A percentile compares a stretch with the other conserved stretches of the same genome.
Conservation (phyloP, 2,329 filamentous ascomycete species). For the Coniella lustricola region DNA sequence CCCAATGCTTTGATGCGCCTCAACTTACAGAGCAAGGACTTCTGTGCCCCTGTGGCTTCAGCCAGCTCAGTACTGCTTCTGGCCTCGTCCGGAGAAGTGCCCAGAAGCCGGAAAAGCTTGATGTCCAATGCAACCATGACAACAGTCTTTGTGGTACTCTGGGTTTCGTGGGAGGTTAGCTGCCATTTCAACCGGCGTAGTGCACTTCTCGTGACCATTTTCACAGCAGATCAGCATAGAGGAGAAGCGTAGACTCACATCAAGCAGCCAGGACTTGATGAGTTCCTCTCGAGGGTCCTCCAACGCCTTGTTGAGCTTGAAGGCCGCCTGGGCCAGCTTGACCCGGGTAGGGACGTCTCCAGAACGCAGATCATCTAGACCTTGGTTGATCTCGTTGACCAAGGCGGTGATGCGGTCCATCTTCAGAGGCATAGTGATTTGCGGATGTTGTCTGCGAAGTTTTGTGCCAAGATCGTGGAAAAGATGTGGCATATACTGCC, state of each 20-base stretch:
- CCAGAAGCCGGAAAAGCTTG: background rate
- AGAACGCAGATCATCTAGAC: background rate
- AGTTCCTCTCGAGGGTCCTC: background rate
- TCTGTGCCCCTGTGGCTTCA: background rate
- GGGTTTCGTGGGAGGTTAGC: background rate
- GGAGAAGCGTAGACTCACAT: background rate
- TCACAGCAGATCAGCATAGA: background rate
- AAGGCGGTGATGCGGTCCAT: background rate
- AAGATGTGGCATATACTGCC: too few species aligned
- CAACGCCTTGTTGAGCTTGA: background rate
- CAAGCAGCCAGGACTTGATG: background rate
- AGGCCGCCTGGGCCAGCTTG: background rate
- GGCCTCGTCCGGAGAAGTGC: background rate
- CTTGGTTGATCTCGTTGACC: background rate
- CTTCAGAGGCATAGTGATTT: background rate
- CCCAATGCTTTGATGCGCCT: too few species aligned
- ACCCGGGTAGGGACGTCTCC: background rate
- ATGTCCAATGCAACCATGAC: background rate
- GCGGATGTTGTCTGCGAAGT: too few species aligned
- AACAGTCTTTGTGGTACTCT: background rate
- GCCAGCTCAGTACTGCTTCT: constrained; percentile 1
- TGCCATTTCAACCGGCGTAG: too few species aligned
- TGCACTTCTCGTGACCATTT: too few species aligned
- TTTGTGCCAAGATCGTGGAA: too few species aligned
- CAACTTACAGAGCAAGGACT: background rate